Evolutionary conservation across 768 basidiomycete species (phyloP), one percentile per base, ranked within the genome.

Genomic region (Pleurotus eryngii): DNA sequence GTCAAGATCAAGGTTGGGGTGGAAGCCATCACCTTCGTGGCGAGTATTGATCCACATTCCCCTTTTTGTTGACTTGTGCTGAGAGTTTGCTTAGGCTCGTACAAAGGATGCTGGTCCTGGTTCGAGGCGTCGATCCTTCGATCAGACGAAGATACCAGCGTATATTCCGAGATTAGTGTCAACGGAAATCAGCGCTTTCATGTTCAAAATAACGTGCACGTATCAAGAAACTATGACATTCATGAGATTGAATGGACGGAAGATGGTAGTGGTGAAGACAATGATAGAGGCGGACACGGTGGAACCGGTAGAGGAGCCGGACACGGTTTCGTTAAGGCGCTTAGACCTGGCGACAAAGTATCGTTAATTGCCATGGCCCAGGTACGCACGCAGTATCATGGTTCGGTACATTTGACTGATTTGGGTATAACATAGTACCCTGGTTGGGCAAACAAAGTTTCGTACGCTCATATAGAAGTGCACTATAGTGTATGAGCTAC

Each of bases 1-100:
- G 67, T 49, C 61, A 60, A 46, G 72, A 74, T 57, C 72, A 74
- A 63, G 72, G 71, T 5, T 73, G 70, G 71, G 67, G 70, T 11
- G 70, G 68, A 9, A 63, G 66, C 15, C 51, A 56, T 1, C 57
- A 57, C 18, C 43, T 61, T 22, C 38, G 20, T 60, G 66, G 70
- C 70, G 39, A n/a, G 51, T 49, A 15, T n/a, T 46, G 24, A 24
- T 17, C 24, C 20, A 46, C 9, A 11, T 9, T 22, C 27, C 40
- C 14, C 46, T 11, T 20, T 15, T 7, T 46, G 15, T 20, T 48
- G 9, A 30, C 26, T n/a, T 26, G 1, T 30, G n/a, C 40, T 30
- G 7, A 45, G 22, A 30, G 30, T 9, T 8, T 6, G 20, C 6
- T 24, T 43, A 74, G 72, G 64, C 5, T 59, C 63, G 5, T 72